These are phyloP conservation scores for Coniochaeta hoffmannii DNA, from an alignment of 2,329 filamentous ascomycete genomes.

Conservation along the genomic window DNA sequence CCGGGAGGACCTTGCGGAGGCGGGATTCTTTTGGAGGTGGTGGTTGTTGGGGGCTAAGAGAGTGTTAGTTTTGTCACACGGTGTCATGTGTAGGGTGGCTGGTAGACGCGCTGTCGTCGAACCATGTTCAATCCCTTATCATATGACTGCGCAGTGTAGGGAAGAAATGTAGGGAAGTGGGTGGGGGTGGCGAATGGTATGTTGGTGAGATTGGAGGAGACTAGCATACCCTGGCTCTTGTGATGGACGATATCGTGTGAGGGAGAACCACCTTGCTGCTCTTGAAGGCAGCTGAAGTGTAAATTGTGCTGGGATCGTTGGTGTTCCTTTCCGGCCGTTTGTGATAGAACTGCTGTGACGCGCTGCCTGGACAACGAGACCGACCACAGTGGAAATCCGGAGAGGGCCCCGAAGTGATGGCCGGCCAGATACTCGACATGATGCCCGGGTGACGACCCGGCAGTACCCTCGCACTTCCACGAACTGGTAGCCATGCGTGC, in stretches of 20 bases:
- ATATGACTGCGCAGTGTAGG: too few relatives aligned
- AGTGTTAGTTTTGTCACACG: background rate
- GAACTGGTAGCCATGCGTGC: background rate
- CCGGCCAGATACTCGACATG: background rate
- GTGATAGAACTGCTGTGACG: background rate
- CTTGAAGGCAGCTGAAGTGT: background rate
- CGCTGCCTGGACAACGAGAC: background rate
- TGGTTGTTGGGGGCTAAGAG: background rate
- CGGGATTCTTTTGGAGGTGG: conserved; percentile 1
- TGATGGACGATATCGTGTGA: background rate
- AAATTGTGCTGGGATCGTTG: background rate
- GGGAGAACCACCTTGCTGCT: background rate
- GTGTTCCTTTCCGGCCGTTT: background rate
- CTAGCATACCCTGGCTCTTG: background rate
- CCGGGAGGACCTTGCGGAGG: conserved; percentile 20
- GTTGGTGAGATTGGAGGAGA: background rate
- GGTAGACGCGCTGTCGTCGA: too few relatives aligned
- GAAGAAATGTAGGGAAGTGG: background rate
- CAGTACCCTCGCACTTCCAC: background rate
- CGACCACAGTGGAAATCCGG: background rate
- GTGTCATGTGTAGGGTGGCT: background rate
- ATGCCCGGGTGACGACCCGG: background rate
- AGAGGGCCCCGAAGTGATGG: background rate
- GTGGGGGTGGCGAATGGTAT: background rate
- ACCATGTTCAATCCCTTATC: too few relatives aligned